Conservation (phyloP, 495 filamentous ascomycete genomes). For the Aeminium ludgeri region DNA sequence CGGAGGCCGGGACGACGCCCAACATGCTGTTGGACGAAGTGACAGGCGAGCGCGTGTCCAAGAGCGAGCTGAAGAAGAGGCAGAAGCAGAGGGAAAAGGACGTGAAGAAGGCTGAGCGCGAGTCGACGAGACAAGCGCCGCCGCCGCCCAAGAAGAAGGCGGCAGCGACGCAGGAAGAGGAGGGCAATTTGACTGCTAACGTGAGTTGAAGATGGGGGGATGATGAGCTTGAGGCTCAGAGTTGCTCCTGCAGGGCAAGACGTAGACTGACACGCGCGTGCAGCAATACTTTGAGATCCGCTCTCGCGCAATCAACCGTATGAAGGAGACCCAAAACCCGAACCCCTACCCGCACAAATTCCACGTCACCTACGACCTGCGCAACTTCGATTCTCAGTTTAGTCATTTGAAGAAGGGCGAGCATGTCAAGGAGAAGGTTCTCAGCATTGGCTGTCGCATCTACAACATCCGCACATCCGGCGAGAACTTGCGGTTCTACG, state of each 20-base stretch:
- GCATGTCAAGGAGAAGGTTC: constrained; percentile 47
- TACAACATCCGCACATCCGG: constrained; percentile 74
- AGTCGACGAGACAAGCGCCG: constrained; percentile 38
- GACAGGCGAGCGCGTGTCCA: constrained; percentile 28
- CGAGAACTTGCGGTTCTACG: constrained; percentile 83
- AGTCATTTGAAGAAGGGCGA: constrained; percentile 72
- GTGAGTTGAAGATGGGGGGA: constrained; percentile 29
- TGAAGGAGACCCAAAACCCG: constrained; percentile 60
- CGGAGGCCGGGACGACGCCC: constrained; percentile 3
- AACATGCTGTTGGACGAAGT: constrained; percentile 23
- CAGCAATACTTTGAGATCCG: constrained; percentile 98
- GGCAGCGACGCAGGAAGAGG: constrained; percentile 45
- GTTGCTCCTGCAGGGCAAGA: background rate
- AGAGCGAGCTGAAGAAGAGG: constrained; percentile 57
- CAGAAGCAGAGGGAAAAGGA: constrained; percentile 80
- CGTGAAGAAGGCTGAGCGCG: constrained; percentile 74
- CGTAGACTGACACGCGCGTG: constrained; percentile 6
- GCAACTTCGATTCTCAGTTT: constrained; percentile 60
- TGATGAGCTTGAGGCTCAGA: too few relatives aligned
- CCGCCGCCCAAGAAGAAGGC: constrained; percentile 52
- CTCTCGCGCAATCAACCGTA: constrained; percentile 65
- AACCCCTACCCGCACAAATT: constrained; percentile 98
- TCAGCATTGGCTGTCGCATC: constrained; percentile 69
- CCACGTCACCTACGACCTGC: constrained; percentile 60
- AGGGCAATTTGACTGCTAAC: constrained; percentile 79